Base-by-base conservation (phyloP, 2,329 filamentous ascomycete species). In the Ascochyta lentis region DNA sequence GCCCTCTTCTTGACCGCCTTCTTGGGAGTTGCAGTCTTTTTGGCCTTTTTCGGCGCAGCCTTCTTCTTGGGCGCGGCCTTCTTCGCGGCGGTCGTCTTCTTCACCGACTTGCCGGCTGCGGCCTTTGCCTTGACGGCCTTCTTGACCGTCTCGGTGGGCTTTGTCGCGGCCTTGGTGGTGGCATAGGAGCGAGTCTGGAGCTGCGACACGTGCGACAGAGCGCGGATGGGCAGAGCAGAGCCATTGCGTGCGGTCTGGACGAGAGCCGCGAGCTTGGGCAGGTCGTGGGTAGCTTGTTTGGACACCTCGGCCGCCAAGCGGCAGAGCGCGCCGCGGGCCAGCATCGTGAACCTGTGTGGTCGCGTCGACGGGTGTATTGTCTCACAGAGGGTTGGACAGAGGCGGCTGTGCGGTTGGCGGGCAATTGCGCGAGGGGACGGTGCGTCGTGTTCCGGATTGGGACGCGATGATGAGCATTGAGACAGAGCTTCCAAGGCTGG, bases 221-320 rank as follows among this genome's bases (percentile, higher is more conserved):
- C 35, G 26, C 53, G 53, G 6, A 48, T 33, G 19, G 53, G 59
- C 27, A 59, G 39, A 10, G 60, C 51, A 37, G 44, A 40, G 49
- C 44, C 34, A 39, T 10, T 40, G 39, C 43, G 54, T 49, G 39
- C 59, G 58, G 64, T 63, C 39, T 67, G 68, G 52, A 74, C 56
- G 54, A 69, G 59, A 56, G 65, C 64, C 48, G 70, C 66, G 53
- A 74, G 66, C 59, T 72, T 72, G 44, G 72, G 61, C 53, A 76
- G 67, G 65, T 73, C 61, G 68, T 69, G 72, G 63, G 73, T 62
- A 56, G 67, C 63, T 68, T 67, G 68, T 65, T 65, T 73, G 64
- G 72, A 67, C 41, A 66, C 63, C 53, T 72, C 67, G 33, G 66
- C 67, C 55, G 72, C 69, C 63, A 75, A 62, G 66, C 72, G 74